Percentiles rank a stretch among this genome's conserved stretches.
These are phyloP conservation scores for Drosera capensis DNA, from an alignment of 148 eudicot genomes.

Conservation along the genomic window DNA sequence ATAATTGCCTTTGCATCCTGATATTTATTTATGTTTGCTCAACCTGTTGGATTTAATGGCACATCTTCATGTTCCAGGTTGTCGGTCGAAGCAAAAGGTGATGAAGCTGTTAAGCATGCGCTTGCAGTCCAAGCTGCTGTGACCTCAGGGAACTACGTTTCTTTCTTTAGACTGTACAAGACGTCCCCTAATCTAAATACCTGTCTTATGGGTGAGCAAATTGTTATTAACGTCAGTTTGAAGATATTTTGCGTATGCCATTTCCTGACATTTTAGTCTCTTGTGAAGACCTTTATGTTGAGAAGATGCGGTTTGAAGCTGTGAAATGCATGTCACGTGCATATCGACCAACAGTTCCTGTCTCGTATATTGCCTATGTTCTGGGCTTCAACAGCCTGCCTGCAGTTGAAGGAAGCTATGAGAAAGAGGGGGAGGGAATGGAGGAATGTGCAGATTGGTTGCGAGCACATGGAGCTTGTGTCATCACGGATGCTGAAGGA, in stretches of 20 bases:
- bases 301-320: constrained; percentile 85
- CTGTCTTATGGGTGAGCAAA: constrained; percentile 65
- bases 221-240: neutral
- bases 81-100: constrained; percentile 53
- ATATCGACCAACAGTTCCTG: constrained; percentile 86
- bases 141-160: constrained; percentile 72
- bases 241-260: neutral
- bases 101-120: constrained; percentile 82
- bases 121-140: constrained; percentile 86
- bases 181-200: constrained; percentile 72
- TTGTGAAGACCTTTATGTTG: constrained; percentile 66
- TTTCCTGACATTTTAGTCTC: constrained; percentile 6
- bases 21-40: constrained; percentile 2
- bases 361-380: constrained; percentile 53
- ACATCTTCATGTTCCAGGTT: constrained; percentile 31
- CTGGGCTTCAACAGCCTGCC: constrained; percentile 51
- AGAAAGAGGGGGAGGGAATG: constrained; percentile 45
- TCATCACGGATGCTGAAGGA: constrained; percentile 42
- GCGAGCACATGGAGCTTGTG: constrained; percentile 88
- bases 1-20: neutral
- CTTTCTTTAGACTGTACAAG: constrained; percentile 76
- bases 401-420: constrained; percentile 33
- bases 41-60: constrained; percentile 8
- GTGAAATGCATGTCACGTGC: constrained; percentile 81
- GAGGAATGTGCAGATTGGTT: constrained; percentile 93